phyloP scores from a whole-genome alignment of 2,329 filamentous ascomycete genomes.

The Cercospora beticola region DNA sequence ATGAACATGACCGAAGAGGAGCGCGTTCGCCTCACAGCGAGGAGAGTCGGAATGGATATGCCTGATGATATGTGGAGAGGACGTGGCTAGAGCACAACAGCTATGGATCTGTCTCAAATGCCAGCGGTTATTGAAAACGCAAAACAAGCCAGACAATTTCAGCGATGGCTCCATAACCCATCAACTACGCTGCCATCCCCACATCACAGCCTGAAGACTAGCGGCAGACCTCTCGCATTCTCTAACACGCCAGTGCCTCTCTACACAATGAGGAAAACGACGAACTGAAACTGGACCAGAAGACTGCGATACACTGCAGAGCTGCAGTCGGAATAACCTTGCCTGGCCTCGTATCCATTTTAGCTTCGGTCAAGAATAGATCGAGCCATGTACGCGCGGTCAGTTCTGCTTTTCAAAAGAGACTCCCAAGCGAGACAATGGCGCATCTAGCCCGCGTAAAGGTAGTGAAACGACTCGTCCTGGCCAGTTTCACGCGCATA shows the following conservation, averaged over 20 bases:
- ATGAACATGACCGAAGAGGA: slow-evolving; percentile 85
- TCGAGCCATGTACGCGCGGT: not conserved
- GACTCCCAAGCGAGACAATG: not conserved
- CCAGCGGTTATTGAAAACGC: not conserved
- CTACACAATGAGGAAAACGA: not conserved
- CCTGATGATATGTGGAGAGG: slow-evolving; percentile 55
- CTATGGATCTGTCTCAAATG: not conserved
- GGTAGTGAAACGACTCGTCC: not conserved
- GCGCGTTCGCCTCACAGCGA: slow-evolving; percentile 75
- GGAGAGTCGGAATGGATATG: slow-evolving; percentile 87
- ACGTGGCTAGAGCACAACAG: too few species aligned
- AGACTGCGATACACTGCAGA: not conserved
- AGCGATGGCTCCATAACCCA: not conserved
- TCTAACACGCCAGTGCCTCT: not conserved
- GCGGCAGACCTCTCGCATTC: not conserved
- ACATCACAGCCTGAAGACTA: not conserved
- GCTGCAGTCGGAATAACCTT: not conserved
- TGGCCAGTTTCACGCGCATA: not conserved
- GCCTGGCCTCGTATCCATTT: not conserved
- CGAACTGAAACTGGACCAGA: not conserved
- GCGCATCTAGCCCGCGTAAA: not conserved
- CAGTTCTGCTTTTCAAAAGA: not conserved
- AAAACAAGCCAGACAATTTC: not conserved
- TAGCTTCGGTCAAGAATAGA: not conserved
- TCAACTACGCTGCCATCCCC: too few species aligned